These are phyloP conservation scores for Crithidia fasciculata DNA, from an alignment of 208 protist species.

Conservation along the genomic window DNA sequence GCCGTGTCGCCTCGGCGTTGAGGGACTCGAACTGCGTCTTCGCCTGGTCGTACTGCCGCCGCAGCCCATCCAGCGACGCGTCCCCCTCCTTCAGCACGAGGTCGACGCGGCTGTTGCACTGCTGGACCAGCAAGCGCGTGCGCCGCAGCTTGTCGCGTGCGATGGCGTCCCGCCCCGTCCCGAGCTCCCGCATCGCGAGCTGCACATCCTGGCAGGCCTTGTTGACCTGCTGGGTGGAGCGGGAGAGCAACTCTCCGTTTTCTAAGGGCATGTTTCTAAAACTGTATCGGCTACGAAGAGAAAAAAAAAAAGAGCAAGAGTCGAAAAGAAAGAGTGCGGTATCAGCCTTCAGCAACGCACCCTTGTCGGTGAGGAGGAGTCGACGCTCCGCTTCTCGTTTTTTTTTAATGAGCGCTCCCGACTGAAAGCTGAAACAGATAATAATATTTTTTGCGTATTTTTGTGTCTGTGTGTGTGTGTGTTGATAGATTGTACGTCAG, in stretches of 20 bases:
- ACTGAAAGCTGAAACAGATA: too few relatives aligned
- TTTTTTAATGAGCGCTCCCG: too few relatives aligned
- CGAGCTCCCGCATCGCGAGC: conserved; percentile 52
- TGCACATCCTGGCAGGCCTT: conserved; percentile 59
- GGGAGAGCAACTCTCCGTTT: conserved; percentile 56
- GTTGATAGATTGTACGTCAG: too few relatives aligned
- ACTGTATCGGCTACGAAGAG: not conserved
- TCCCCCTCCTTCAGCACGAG: conserved; percentile 27
- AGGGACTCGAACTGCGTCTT: conserved; percentile 49
- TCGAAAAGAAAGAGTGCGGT: not conserved
- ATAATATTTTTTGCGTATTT: not conserved
- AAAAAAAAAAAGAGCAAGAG: not conserved
- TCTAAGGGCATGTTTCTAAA: conserved; percentile 57
- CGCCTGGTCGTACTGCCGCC: conserved; percentile 44
- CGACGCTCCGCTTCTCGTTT: not conserved
- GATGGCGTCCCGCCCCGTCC: conserved; percentile 59
- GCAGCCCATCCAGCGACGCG: conserved; percentile 34
- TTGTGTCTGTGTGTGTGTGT: not conserved
- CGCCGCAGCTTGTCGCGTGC: conserved; percentile 64
- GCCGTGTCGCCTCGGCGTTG: conserved; percentile 53
- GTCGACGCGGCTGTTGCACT: conserved; percentile 44
- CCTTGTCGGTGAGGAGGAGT: too few relatives aligned
- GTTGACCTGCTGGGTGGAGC: conserved; percentile 57
- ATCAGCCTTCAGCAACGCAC: too few relatives aligned
- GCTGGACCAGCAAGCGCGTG: conserved; percentile 49